Base-by-base conservation (phyloP, 2,329 filamentous ascomycete genomes). In the Aspergillus sp. region DNA sequence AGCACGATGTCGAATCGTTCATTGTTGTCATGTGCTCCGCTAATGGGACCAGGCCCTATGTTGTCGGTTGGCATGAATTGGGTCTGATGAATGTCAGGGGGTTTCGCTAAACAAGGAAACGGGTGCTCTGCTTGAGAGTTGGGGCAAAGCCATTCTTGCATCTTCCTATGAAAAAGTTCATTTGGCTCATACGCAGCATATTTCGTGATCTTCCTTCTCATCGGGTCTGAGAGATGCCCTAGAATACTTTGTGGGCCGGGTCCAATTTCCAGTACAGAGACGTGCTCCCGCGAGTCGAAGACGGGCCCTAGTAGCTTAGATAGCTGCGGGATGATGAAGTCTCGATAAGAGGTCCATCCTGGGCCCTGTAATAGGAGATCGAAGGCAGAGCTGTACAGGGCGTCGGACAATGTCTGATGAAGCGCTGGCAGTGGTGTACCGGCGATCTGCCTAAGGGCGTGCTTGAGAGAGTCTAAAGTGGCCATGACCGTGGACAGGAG, bases 211-310 rank as follows among this genome's bases (percentile, higher is more conserved):
- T 77, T 81, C 5, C 61, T 63, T 69, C 76, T 79, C 33, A 56
- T 54, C 35, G 9, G 19, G 14, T 2, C 14, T 3, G 84, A 80
- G n/a, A 88, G 70, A 66, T 75, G 54, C 55, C 72, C 80, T 47
- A 88, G 73, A 6, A 87, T 64, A 62, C 77, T 86, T 68, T 79
- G 74, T 0, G 82, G 79, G 9, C 85, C 85, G 0, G 86, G 83
- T 61, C 84, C 83, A 49, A 87, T 81, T 64, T 88, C 86, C 7
- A 88, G 74, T 14, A 80, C 78, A 4, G 84, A 86, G 59, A 87
- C 69, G 4, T 46, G 21, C 11, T 65, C 9, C 2, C 17, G 40
- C 2, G 40, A 43, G n/a, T 12, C 7, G 33, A 17, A 49, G 31
- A 73, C 75, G 4, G 79, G 79, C 31, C 70, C 64, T 61, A 80